Evolutionary conservation across 257 asterid species (phyloP), one percentile per base, ranked within the genome.

Genomic region (Echites panduratus): DNA sequence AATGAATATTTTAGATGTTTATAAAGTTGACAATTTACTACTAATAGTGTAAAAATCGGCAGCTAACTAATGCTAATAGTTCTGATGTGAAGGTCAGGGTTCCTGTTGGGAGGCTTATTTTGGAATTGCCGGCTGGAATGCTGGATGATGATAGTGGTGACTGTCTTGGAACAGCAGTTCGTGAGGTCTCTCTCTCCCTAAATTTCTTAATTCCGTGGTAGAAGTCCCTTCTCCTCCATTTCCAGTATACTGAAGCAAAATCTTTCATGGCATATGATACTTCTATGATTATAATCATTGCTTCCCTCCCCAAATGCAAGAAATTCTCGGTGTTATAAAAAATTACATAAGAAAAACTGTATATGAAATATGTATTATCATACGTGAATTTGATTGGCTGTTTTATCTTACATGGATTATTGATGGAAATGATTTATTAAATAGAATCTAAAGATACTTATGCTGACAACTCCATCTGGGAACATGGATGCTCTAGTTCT

Each of bases 111-210:
- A 93, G 83, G 90, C 90, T 90, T 81, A 77, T 90, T 61, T 79
- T 93, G 86, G 98, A 93, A 83, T 79, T 93, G 69, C 98, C 98
- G 14, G 98, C 98, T 43, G 98, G 98, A 78, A 93, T 90, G 97
- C 70, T 93, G 88, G 96, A 93, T 73, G 96, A 89, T 79, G 96
- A 87, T 82, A 85, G 86, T 72, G 97, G 98, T 69, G 98, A 93
- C 80, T 81, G 88, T 80, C 89, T 82, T 74, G 97, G 98, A 82
- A 90, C 97, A 53, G 98, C 98, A 68, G 86, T 93, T 78, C 96
- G 96, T 9, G 98, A 93, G 96, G 98, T 90, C 82, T 49, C 56
- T 76, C 75, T 53, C 71, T 32, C 52, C 14, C 48, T 52, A n/a
- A 20, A 7, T 12, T 41, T 53, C 56, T 59, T 3, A n/a, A 24